These are phyloP conservation scores for Groenewaldozyma sp. DNA, from an alignment of 1,139 yeast genomes.

Conservation along the genomic window DNA sequence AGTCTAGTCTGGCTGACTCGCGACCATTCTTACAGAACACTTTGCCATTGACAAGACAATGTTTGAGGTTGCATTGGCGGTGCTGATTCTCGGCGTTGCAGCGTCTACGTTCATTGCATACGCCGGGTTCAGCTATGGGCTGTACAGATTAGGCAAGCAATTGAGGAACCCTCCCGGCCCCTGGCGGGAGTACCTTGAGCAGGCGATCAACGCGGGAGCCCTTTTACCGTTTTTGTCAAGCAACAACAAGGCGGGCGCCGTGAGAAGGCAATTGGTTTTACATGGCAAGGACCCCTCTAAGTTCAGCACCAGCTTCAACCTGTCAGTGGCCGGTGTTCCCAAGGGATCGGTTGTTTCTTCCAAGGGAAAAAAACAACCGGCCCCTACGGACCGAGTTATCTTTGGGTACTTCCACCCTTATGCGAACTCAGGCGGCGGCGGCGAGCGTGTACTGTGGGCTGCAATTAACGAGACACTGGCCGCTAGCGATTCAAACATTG, in stretches of 20 bases:
- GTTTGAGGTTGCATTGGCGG: too few relatives aligned
- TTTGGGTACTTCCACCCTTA: constrained; percentile 94
- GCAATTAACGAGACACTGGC: constrained; percentile 68
- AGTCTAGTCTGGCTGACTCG: too few relatives aligned
- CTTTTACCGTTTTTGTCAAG: constrained; percentile 18
- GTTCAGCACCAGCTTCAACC: constrained; percentile 28
- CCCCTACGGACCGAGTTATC: constrained; percentile 33
- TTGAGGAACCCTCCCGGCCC: constrained; percentile 26
- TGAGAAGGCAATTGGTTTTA: constrained; percentile 46
- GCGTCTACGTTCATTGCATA: too few relatives aligned
- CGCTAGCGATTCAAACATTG: constrained; percentile 45
- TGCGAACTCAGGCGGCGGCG: constrained; percentile 97
- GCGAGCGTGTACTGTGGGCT: constrained; percentile 94
- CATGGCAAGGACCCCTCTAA: constrained; percentile 42
- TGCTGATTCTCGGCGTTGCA: too few relatives aligned
- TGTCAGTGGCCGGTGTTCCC: constrained; percentile 17
- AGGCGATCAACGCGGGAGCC: constrained; percentile 23
- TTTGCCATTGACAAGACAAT: too few relatives aligned
- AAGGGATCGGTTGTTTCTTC: constrained; percentile 11
- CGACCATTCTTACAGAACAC: too few relatives aligned
- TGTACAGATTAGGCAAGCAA: constrained; percentile 11
- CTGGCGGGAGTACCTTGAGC: constrained; percentile 22
- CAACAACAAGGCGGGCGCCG: constrained; percentile 28
- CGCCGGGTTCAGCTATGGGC: constrained; percentile 7
- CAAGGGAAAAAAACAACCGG: constrained; percentile 13